Evolutionary conservation across 1,284 basidiomycete species (phyloP).

Genomic region (Cryptococcus floricola): DNA sequence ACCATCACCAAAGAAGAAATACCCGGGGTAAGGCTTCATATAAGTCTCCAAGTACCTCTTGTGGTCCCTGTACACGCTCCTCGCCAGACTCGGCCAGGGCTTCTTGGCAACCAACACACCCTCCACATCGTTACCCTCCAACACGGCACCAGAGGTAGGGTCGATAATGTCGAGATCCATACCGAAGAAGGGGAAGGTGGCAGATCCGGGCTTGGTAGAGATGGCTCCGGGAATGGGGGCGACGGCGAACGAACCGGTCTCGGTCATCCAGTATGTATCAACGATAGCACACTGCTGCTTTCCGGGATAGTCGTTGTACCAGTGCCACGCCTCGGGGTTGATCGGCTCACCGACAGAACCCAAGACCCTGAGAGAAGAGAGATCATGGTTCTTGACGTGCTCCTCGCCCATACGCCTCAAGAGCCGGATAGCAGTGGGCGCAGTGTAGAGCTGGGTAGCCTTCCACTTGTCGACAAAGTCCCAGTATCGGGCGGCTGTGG

Average conservation of each 20-base stretch:
- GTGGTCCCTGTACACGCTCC: slow-evolving; percentile 90
- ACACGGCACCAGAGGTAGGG: slow-evolving; percentile 58
- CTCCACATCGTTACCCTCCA: slow-evolving; percentile 79
- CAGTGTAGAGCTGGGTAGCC: slow-evolving; percentile 91
- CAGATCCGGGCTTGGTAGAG: slow-evolving; percentile 91
- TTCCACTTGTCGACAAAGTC: slow-evolving; percentile 89
- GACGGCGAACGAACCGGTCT: slow-evolving; percentile 92
- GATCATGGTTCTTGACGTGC: slow-evolving; percentile 79
- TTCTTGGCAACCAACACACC: slow-evolving; percentile 82
- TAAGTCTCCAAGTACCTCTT: slow-evolving; percentile 89
- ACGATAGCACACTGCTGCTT: slow-evolving; percentile 86
- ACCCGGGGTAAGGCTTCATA: slow-evolving; percentile 59
- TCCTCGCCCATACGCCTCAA: slow-evolving; percentile 83
- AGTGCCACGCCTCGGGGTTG: slow-evolving; percentile 98
- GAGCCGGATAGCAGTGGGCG: slow-evolving; percentile 82
- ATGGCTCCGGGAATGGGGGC: slow-evolving; percentile 94
- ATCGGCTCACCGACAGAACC: slow-evolving; percentile 97
- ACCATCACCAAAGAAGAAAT: slow-evolving; percentile 95
- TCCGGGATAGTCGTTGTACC: slow-evolving; percentile 91
- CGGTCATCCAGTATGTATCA: slow-evolving; percentile 97
- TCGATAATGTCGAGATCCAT: slow-evolving; percentile 87
- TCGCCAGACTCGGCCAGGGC: slow-evolving; percentile 96
- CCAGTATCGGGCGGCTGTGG: slow-evolving; percentile 95
- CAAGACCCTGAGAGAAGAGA: slow-evolving; percentile 77
- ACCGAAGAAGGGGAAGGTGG: slow-evolving; percentile 97